Base-by-base conservation (phyloP, 2,329 filamentous ascomycete species). In the Phyllosticta citriasiana region DNA sequence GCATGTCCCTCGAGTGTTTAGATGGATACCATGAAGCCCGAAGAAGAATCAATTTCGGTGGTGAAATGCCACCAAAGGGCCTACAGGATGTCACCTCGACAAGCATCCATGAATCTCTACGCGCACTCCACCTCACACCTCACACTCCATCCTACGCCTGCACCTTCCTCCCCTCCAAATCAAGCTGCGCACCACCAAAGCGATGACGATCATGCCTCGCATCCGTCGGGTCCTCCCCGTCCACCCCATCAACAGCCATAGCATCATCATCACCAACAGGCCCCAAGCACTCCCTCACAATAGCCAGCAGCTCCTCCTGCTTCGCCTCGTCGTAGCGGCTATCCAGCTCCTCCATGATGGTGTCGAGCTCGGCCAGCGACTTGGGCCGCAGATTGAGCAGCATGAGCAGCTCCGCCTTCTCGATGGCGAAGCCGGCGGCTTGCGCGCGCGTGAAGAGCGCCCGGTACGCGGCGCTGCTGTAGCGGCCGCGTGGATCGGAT, bases 321-420 rank as follows among this genome's bases (percentile, higher is more conserved):
- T 74, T 63, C 0, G 66, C 64, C 47, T 73, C 71, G 0, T 65
- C 61, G 61, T 74, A 74, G 0, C 73, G 67, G 1, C 65, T 59
- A 2, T 67, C 67, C 64, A 72, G 71, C 64, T 75, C 73, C 57
- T 75, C 72, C 30, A 74, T 66, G 8, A 75, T 65, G 24, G 73
- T 30, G 25, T 73, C 70, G 0, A 75, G 62, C 66, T 68, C 69
- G 19, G 72, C 67, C 33, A 68, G 65, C 6, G 67, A 70, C 5
- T 58, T 66, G 0, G 73, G 72, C 1, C 70, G 63, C 60, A 74
- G 54, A 56, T 75, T 74, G 58, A 72, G 71, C 8, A 75, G 64
- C 63, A 73, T 71, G n/a, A 75, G 63, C 62, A 72, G 73, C 66
- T 75, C 73, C 0, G 70, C 70, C 59, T 74, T 73, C 51, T 74